Conservation (phyloP, 495 filamentous ascomycete species). For the Penicillium steckii region DNA sequence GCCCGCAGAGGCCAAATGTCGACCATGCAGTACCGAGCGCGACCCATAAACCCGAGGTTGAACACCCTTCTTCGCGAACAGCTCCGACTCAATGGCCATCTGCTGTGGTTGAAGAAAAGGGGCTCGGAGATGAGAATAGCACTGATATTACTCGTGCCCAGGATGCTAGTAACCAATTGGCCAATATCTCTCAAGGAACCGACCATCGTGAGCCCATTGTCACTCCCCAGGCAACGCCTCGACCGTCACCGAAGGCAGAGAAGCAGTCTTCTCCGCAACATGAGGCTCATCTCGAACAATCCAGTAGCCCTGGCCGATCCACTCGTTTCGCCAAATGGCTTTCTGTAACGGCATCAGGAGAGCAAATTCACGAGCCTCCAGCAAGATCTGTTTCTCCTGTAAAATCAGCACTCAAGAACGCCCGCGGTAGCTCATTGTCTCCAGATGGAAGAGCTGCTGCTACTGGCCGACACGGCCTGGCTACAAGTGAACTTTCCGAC, state of each 20-base stretch:
- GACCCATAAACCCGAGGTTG: background rate
- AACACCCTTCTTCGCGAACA: conserved; percentile 18
- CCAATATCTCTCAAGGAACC: conserved; percentile 13
- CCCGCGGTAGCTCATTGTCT: conserved; percentile 52
- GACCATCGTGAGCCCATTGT: conserved; percentile 11
- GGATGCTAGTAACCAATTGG: conserved; percentile 4
- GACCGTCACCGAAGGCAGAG: conserved; percentile 8
- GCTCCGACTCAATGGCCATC: conserved; percentile 55
- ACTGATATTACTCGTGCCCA: conserved; percentile 1
- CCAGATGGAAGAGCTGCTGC: conserved; percentile 33
- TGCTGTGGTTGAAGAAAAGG: conserved; percentile 47
- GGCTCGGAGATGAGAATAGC: conserved; percentile 4
- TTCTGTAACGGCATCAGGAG: conserved; percentile 47
- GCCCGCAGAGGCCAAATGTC: background rate
- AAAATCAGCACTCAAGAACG: conserved; percentile 81
- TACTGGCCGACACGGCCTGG: conserved; percentile 30
- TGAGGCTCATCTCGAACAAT: conserved; percentile 31
- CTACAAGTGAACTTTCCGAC: conserved; percentile 59
- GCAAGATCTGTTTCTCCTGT: conserved; percentile 78
- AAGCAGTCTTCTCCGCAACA: conserved; percentile 15
- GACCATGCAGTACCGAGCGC: background rate
- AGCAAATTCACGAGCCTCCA: conserved; percentile 69
- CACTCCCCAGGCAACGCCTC: conserved; percentile 7
- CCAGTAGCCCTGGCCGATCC: conserved; percentile 63
- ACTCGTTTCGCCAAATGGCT: conserved; percentile 69